Evolutionary conservation across 306 rosid species (phyloP), one percentile per base, ranked within the genome.

Genomic region (Biancaea sappan): DNA sequence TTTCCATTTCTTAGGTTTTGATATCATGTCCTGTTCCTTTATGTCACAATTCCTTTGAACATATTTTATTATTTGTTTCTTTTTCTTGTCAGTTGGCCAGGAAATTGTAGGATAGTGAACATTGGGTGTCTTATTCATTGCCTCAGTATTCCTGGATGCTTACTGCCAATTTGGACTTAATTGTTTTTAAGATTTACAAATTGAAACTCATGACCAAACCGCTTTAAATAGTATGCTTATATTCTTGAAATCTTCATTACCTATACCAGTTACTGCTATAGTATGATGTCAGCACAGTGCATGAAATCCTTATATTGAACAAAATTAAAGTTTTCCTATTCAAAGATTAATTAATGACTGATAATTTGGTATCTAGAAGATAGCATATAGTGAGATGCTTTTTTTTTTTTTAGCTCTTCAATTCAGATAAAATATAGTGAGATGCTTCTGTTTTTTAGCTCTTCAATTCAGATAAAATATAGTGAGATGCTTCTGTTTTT

Each of bases 291-390:
- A 6, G n/a, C 6, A 19, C 43, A 51, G 37, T 16, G 6, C 13
- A 15, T 13, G 56, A 50, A 52, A 57, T 51, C 73, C 31, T 29
- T 47, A 37, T 13, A 35, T 14, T 54, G 50, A 69, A 46, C 58
- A 22, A 9, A 34, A 44, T 58, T 54, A 1, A 34, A n/a, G 8
- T 25, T 69, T 77, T 77, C 62, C 48, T 66, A 58, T 68, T 50
- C 35, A 5, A 1, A 2, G 35, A 54, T 53, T 1, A 11, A 26
- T 44, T 40, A 41, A 32, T 31, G 46, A 14, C 43, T 57, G n/a
- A 25, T 29, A 38, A 66, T 54, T 22, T 54, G 26, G 7, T 54
- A 54, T 72, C 47, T 44, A n/a, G 56, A 14, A 41, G 46, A 41
- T 40, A 28, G 43, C 73, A 63, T 75, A n/a, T 38, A 5, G 14